A percentile compares a stretch with the other conserved stretches of the same genome.
These are phyloP conservation scores for Pseudozyma flocculosa DNA, from an alignment of 1,284 basidiomycete genomes.

Conservation along the genomic window DNA sequence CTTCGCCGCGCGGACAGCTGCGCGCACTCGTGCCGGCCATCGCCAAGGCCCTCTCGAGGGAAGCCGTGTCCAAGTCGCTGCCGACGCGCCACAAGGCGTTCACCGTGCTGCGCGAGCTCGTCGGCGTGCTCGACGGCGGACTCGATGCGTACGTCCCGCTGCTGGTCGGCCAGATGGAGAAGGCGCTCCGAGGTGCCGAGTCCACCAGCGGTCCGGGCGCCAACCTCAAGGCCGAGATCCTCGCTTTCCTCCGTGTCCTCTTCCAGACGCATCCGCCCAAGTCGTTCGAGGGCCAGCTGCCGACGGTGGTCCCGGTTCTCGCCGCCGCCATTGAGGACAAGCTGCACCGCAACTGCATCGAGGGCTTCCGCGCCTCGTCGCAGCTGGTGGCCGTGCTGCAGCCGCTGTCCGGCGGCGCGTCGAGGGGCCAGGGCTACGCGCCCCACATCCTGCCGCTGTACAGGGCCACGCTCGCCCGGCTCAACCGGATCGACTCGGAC, in stretches of 20 bases:
- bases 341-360: slow-evolving; percentile 56
- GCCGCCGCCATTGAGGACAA: slow-evolving; percentile 68
- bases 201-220: slow-evolving; percentile 51
- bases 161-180: slow-evolving; percentile 59
- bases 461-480: slow-evolving; percentile 69
- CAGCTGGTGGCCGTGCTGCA: slow-evolving; percentile 61
- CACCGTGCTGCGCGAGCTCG: slow-evolving; percentile 72
- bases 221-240: slow-evolving; percentile 63
- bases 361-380: slow-evolving; percentile 66
- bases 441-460: slow-evolving; percentile 63
- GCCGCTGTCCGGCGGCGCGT: slow-evolving; percentile 26
- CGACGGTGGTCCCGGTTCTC: slow-evolving; percentile 71
- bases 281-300: slow-evolving; percentile 67
- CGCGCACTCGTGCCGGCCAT: slow-evolving; percentile 72
- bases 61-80: slow-evolving; percentile 83
- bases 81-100: slow-evolving; percentile 82
- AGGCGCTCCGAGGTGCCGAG: slow-evolving; percentile 57
- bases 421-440: slow-evolving; percentile 22
- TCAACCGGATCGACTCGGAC: slow-evolving; percentile 81
- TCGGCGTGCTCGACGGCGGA: slow-evolving; percentile 79
- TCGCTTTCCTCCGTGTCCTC: slow-evolving; percentile 81
- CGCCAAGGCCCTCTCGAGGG: slow-evolving; percentile 77
- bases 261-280: slow-evolving; percentile 76
- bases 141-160: slow-evolving; percentile 71
- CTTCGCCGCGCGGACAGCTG: slow-evolving; percentile 49